A percentile compares a stretch with the other conserved stretches of the same genome.
Conservation (phyloP, 225 moss, liverwort and hornwort genomes). For the Pseudisothecium myosuroides region DNA sequence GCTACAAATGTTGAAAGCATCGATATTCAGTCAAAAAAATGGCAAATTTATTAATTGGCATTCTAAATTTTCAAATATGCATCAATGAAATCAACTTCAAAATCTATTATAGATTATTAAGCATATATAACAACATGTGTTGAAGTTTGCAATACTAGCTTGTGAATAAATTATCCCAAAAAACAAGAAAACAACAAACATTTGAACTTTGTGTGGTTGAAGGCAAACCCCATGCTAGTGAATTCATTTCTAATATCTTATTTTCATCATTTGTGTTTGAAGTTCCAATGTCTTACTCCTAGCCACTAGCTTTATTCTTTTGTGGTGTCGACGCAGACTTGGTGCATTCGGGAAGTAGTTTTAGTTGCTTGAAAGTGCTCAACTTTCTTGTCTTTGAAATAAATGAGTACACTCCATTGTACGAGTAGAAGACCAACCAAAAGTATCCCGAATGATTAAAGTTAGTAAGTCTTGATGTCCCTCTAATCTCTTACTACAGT, state of each 20-base stretch:
- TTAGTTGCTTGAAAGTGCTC: not conserved
- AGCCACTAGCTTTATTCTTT: not conserved
- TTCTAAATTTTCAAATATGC: not conserved
- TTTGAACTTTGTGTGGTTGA: not conserved
- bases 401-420: no score
- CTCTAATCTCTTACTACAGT: not conserved
- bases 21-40: not conserved
- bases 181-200: not conserved
- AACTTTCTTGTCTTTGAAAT: no score
- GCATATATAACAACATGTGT: not conserved
- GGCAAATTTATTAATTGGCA: no score
- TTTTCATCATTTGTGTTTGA: not conserved
- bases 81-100: not conserved
- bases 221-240: accelerated
- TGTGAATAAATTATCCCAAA: not conserved
- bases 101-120: not conserved
- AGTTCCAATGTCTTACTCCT: not conserved
- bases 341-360: not conserved
- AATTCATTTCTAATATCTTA: not conserved
- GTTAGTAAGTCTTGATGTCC: not conserved
- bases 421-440: no score
- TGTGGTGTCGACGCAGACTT: accelerated
- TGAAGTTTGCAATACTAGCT: not conserved
- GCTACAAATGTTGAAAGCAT: not conserved
- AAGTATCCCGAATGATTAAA: no score